Base-by-base conservation (phyloP, 2,329 filamentous ascomycete genomes). In the Trichoderma breve region DNA sequence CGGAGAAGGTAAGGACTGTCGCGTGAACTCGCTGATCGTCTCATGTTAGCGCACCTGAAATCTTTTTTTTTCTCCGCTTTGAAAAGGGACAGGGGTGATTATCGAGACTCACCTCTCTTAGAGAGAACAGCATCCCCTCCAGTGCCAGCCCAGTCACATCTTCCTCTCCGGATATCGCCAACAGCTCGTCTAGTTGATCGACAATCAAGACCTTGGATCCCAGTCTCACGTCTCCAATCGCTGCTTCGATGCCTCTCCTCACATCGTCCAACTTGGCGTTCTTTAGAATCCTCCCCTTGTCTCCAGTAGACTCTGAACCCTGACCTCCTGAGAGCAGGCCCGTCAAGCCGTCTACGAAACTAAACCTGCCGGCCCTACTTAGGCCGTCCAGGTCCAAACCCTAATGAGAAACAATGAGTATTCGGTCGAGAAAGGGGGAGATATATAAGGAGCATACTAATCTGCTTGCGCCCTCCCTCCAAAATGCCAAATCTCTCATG, bases 401-500 rank as follows among this genome's bases (percentile, higher is more conserved):
- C 87, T 92, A 21, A 4, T 14, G 11, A 6, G 26, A 60, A 6
- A 55, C 1, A 6, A 30, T 36, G 2, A 69, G 57, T 9, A 61
- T 15, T 3, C 24, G 6, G n/a, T 11, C 3, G 4, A 2, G 11
- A 26, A 24, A 34, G n/a, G 8, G 24, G 12, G 21, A 5, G 12
- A 2, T 8, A 4, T n/a, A 21, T 32, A 39, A 60, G 5, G 51
- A 21, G 1, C 76, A 73, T 69, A 93, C 92, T 78, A 94, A 81
- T 80, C 91, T 91, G 68, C 89, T 87, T 2, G 87, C 87, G 64
- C 93, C 91, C 3, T 91, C 88, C 74, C 85, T 90, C 94, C 94
- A 98, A 79, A 97, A 97, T 1, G 87, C 84, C 74, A 87, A 88
- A 76, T 95, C 92, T 73, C 93, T 87, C 81, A 97, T 83, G 82